Conservation (phyloP, 2,329 filamentous ascomycete species). For the Immersiporthe knoxdaviesiana region DNA sequence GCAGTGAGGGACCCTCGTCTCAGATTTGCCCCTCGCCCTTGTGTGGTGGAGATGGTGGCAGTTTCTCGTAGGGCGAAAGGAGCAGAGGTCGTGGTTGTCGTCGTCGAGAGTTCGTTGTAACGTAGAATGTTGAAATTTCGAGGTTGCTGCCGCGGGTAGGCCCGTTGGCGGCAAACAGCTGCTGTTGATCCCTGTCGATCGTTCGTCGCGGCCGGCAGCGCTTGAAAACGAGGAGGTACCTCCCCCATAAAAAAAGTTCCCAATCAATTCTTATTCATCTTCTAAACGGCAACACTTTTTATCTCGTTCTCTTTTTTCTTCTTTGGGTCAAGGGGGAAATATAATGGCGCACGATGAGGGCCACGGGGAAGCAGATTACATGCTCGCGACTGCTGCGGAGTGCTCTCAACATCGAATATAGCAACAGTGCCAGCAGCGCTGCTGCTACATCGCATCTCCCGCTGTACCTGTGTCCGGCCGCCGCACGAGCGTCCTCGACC, state of each 20-base stretch:
- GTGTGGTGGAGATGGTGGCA: conserved; percentile 1
- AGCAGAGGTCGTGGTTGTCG: neutral
- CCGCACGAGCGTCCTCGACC: conserved; percentile 17
- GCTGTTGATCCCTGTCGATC: conserved; percentile 16
- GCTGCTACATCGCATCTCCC: conserved; percentile 21
- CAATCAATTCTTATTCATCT: neutral
- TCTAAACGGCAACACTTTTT: neutral
- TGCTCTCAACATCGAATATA: conserved; percentile 23
- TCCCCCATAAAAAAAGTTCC: conserved; percentile 16
- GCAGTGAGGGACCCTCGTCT: neutral
- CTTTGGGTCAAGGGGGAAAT: neutral
- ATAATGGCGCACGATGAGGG: conserved; percentile 22
- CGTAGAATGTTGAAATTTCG: conserved; percentile 17
- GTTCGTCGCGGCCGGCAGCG: conserved; percentile 23
- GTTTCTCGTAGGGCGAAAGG: neutral
- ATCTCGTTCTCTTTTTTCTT: neutral
- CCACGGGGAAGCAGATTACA: conserved; percentile 21
- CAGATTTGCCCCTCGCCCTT: neutral
- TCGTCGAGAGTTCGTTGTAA: neutral
- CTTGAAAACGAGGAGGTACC: conserved; percentile 5
- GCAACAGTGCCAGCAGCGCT: neutral
- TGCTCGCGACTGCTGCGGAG: conserved; percentile 29
- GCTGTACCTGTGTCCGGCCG: conserved; percentile 28
- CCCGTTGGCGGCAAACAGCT: conserved; percentile 7
- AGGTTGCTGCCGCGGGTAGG: conserved; percentile 13